These are phyloP conservation scores for Rhizopus arrhizus DNA, from an alignment of 371 early-diverging fungal genomes.

Conservation along the genomic window DNA sequence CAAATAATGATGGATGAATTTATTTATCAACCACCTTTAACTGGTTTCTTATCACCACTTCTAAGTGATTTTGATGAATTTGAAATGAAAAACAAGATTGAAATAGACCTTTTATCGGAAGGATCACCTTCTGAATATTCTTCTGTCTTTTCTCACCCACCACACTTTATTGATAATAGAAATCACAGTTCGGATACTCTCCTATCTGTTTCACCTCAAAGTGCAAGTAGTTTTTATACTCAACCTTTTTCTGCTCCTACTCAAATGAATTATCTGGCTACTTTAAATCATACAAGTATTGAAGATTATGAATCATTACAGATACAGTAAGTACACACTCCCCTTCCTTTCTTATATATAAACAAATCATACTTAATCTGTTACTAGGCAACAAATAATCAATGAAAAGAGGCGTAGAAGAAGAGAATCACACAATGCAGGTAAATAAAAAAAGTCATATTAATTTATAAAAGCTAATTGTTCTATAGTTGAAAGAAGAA, in stretches of 20 bases:
- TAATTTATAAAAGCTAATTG: neutral
- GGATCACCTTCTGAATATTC: slow-evolving; percentile 32
- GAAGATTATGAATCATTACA: slow-evolving; percentile 52
- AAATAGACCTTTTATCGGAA: slow-evolving; percentile 7
- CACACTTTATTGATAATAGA: slow-evolving; percentile 10
- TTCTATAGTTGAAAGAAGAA: slow-evolving; percentile 82
- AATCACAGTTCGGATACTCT: slow-evolving; percentile 3
- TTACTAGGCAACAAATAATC: slow-evolving; percentile 37
- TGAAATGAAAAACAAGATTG: slow-evolving; percentile 3
- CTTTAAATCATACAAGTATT: slow-evolving; percentile 23
- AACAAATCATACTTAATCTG: no score
- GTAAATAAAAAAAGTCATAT: slow-evolving; percentile 30
- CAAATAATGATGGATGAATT: slow-evolving; percentile 12
- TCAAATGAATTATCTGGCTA: slow-evolving; percentile 31
- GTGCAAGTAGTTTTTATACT: slow-evolving; percentile 5
- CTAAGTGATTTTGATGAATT: slow-evolving; percentile 35
- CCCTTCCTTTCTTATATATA: neutral
- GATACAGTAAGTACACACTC: slow-evolving; percentile 37
- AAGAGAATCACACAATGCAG: slow-evolving; percentile 95
- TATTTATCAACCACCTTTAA: slow-evolving; percentile 1
- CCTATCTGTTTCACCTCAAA: slow-evolving; percentile 10
- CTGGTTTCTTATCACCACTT: slow-evolving; percentile 22
- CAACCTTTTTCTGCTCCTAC: slow-evolving; percentile 43
- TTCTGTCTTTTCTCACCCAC: slow-evolving; percentile 13
- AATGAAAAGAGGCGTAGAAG: slow-evolving; percentile 88